These are phyloP conservation scores for Curvularia spicifera DNA, from an alignment of 2,329 filamentous ascomycete genomes.

Conservation along the genomic window DNA sequence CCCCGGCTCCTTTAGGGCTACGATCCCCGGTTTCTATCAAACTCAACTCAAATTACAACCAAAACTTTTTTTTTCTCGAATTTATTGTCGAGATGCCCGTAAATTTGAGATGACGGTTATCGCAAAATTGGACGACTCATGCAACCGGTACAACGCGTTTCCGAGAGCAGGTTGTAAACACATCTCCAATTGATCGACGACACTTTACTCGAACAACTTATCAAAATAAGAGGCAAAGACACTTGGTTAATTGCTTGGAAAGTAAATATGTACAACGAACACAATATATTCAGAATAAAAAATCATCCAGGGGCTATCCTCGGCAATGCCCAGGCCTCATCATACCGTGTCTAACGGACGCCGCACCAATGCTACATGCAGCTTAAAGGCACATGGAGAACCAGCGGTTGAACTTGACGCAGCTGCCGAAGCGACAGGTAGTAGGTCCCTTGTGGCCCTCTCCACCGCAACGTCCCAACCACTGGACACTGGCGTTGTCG, in stretches of 20 bases:
- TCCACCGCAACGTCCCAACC: constrained; percentile 51
- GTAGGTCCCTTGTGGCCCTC: constrained; percentile 48
- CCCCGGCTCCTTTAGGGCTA: not conserved
- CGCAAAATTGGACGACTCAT: not conserved
- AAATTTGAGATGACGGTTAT: not conserved
- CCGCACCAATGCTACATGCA: not conserved
- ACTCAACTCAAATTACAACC: not conserved
- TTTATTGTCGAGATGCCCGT: not conserved
- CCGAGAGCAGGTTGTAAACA: not conserved
- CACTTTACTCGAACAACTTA: not conserved
- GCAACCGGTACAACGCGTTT: not conserved
- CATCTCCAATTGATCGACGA: not conserved
- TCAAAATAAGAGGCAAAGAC: not conserved
- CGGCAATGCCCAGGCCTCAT: not conserved
- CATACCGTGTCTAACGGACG: not conserved
- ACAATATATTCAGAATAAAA: constrained; percentile 4
- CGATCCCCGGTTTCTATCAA: not conserved
- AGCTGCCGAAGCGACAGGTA: constrained; percentile 48
- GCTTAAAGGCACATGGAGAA: constrained; percentile 51
- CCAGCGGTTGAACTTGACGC: constrained; percentile 48
- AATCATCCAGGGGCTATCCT: not conserved
- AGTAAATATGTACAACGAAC: not conserved
- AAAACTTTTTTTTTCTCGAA: not conserved
- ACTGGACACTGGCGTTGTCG: constrained; percentile 13
- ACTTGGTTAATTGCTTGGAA: not conserved